phyloP scores from a whole-genome alignment of 148 eudicot genomes.

The Arctostaphylos glauca region DNA sequence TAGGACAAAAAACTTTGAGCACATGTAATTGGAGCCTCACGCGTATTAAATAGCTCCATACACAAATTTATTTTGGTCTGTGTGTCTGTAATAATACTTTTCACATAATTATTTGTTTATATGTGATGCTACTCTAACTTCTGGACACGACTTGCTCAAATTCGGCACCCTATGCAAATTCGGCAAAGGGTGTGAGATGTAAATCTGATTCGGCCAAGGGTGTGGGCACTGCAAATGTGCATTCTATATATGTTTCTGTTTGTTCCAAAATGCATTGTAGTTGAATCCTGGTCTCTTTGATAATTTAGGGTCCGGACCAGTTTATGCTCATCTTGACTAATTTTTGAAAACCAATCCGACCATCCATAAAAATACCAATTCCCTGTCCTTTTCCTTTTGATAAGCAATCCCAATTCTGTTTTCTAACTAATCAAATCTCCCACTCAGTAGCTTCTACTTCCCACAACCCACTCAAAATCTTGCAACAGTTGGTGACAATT shows the following conservation, averaged over 20 bases:
- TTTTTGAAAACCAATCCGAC: no score
- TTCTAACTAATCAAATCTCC: not conserved
- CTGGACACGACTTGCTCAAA: not conserved
- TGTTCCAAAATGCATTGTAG: constrained; percentile 5
- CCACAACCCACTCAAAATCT: not conserved
- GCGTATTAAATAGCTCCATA: no score
- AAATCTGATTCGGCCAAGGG: not conserved
- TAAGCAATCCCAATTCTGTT: not conserved
- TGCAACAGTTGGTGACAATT: no score
- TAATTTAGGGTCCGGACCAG: no score
- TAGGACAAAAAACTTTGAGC: not conserved
- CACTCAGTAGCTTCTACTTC: not conserved
- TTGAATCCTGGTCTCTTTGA: not conserved
- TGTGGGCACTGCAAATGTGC: not conserved
- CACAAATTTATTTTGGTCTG: no score
- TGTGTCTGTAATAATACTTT: not conserved
- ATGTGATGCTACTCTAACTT: not conserved
- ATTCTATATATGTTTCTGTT: not conserved
- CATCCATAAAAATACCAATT: not conserved
- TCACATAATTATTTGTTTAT: not conserved
- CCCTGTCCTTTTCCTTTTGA: not conserved
- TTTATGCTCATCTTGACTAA: no score
- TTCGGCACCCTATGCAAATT: not conserved
- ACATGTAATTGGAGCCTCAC: no score
- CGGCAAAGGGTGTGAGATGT: not conserved